phyloP scores from a whole-genome alignment of 768 basidiomycete genomes.

The Tylopilus vinaceipallidus region DNA sequence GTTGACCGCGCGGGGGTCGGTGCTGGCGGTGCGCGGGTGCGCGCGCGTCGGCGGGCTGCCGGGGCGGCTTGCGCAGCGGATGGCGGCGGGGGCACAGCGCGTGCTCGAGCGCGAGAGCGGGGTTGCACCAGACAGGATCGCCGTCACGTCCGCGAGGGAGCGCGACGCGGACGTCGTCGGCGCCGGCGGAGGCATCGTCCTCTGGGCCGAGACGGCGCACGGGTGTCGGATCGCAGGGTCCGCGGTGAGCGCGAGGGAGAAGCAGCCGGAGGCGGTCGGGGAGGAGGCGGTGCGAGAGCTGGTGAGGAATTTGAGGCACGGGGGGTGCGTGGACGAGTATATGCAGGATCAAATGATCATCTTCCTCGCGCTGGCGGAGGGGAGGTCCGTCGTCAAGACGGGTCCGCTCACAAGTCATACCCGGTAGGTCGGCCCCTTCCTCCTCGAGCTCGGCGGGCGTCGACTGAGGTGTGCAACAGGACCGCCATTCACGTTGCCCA shows the following conservation, averaged over 20 bases:
- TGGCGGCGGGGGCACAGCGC: slow-evolving; percentile 52
- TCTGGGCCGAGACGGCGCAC: slow-evolving; percentile 71
- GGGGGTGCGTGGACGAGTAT: slow-evolving; percentile 70
- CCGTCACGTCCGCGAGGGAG: slow-evolving; percentile 47
- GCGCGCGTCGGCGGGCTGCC: slow-evolving; percentile 73
- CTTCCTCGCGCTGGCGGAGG: slow-evolving; percentile 71
- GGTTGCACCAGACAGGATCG: slow-evolving; percentile 13
- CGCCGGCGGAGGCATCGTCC: slow-evolving; percentile 65
- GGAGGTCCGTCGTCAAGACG: slow-evolving; percentile 53
- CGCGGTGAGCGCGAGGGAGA: slow-evolving; percentile 55
- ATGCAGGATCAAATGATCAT: slow-evolving; percentile 78
- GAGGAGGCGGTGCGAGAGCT: slow-evolving; percentile 60
- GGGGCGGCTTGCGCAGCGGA: slow-evolving; percentile 47
- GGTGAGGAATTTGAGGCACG: slow-evolving; percentile 54
- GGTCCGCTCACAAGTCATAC: slow-evolving; percentile 69
- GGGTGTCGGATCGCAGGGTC: slow-evolving; percentile 71
- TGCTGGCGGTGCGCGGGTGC: slow-evolving; percentile 56
- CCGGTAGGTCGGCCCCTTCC: slow-evolving; percentile 37
- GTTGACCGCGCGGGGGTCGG: no score
- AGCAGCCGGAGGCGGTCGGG: slow-evolving; percentile 48
- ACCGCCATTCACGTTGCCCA: slow-evolving; percentile 75
- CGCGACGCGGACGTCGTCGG: slow-evolving; percentile 47
- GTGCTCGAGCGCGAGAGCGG: slow-evolving; percentile 40
- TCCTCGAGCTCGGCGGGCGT: background rate
- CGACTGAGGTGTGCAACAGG: slow-evolving; percentile 24